Conservation (phyloP, 2,329 filamentous ascomycete genomes). For the Diaporthe sp. region DNA sequence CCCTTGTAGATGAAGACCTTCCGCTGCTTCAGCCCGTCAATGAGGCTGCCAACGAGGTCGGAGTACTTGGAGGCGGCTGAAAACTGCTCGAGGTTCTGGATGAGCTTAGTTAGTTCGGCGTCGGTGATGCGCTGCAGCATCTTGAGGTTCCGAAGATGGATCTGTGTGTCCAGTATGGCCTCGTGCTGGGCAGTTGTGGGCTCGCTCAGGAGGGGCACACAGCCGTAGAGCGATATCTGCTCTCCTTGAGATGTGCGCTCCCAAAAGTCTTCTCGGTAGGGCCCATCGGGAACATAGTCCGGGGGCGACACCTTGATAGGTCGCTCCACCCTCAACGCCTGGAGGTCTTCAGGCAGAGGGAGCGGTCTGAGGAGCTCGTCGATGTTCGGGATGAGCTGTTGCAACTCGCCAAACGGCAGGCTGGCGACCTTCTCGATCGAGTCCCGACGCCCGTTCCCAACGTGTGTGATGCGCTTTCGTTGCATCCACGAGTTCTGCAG, state of each 20-base stretch:
- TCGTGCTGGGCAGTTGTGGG: constrained; percentile 46
- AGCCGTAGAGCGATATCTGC: constrained; percentile 46
- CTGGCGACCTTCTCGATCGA: constrained; percentile 39
- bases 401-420: constrained; percentile 44
- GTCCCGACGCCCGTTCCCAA: constrained; percentile 33
- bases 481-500: constrained; percentile 48
- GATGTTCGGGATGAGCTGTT: constrained; percentile 44
- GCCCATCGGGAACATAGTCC: constrained; percentile 43
- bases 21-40: constrained; percentile 45
- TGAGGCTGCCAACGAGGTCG: constrained; percentile 45
- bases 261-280: constrained; percentile 49
- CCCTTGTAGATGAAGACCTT: constrained; percentile 49
- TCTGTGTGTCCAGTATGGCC: constrained; percentile 48
- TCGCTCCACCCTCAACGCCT: constrained; percentile 39
- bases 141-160: constrained; percentile 47
- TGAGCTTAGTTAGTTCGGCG: constrained; percentile 44
- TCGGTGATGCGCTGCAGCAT: constrained; percentile 49
- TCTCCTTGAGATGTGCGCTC: constrained; percentile 46
- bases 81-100: constrained; percentile 43
- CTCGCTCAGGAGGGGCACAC: constrained; percentile 47
- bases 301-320: constrained; percentile 41
- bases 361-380: constrained; percentile 41
- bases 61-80: constrained; percentile 40
- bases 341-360: constrained; percentile 40
- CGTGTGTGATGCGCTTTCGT: constrained; percentile 43